phyloP scores from a whole-genome alignment of 176 grass and related monocot genomes.

The Oryza brachyantha region DNA sequence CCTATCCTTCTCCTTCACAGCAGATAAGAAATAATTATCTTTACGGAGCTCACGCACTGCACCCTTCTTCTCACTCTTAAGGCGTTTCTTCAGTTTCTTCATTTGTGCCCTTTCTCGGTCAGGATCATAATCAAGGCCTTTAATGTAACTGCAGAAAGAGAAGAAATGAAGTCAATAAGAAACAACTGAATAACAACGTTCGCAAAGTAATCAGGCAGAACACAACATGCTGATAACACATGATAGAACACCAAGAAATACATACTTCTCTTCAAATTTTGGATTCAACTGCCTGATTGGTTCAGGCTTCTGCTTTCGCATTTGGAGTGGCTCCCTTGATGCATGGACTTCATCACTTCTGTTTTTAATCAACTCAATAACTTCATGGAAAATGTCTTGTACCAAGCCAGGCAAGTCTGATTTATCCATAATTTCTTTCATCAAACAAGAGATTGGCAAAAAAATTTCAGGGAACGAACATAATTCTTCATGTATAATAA shows the following conservation, averaged over 20 bases:
- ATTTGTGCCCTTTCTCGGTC: conserved; percentile 83
- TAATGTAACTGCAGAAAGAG: conserved; percentile 72
- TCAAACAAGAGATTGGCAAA: conserved; percentile 56
- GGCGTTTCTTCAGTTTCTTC: conserved; percentile 72
- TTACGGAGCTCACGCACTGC: conserved; percentile 72
- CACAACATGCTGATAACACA: background rate
- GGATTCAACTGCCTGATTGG: conserved; percentile 89
- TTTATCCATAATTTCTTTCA: conserved; percentile 61
- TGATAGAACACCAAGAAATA: conserved; percentile 25
- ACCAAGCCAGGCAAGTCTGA: conserved; percentile 37
- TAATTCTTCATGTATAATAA: conserved; percentile 71
- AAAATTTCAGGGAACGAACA: conserved; percentile 85
- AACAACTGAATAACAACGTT: too few relatives aligned
- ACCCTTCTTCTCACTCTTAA: conserved; percentile 81
- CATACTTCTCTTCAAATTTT: conserved; percentile 93
- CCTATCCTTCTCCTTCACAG: conserved; percentile 65
- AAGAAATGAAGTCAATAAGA: background rate
- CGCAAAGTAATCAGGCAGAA: too few relatives aligned
- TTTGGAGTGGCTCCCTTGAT: conserved; percentile 69
- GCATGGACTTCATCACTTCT: conserved; percentile 55
- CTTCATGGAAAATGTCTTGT: conserved; percentile 55
- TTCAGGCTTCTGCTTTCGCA: conserved; percentile 78
- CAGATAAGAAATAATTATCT: conserved; percentile 71
- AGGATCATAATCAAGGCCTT: conserved; percentile 92
- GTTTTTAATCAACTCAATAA: conserved; percentile 71